Percentiles rank a stretch among this genome's conserved stretches.
phyloP scores from a whole-genome alignment of 495 filamentous ascomycete species.

The Aspergillus haitiensis region DNA sequence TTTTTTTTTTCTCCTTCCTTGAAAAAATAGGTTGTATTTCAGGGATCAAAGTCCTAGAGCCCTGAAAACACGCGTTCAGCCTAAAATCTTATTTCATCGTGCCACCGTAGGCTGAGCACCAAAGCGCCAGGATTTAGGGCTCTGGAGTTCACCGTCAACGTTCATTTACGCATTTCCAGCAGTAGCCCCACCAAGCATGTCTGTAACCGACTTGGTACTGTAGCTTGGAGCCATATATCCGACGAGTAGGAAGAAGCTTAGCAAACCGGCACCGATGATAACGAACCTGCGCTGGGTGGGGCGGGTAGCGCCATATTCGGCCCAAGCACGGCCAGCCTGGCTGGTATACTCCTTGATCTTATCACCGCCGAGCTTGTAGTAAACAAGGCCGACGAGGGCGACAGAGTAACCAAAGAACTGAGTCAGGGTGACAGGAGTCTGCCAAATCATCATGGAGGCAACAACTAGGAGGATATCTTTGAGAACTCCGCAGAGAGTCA shows the following conservation, averaged over 20 bases:
- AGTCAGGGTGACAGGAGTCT: conserved; percentile 73
- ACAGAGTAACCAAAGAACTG: conserved; percentile 96
- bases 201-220: conserved; percentile 40
- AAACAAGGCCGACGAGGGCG: conserved; percentile 84
- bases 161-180: conserved; percentile 38
- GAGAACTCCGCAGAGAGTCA: conserved; percentile 95
- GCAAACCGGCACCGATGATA: conserved; percentile 60
- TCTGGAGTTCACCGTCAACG: neutral
- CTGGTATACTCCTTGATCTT: conserved; percentile 75
- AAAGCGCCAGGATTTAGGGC: conserved; percentile 1
- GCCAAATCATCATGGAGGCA: conserved; percentile 88
- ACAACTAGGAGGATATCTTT: conserved; percentile 96
- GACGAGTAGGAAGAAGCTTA: conserved; percentile 69
- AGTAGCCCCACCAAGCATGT: conserved; percentile 44
- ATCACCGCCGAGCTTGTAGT: conserved; percentile 94
- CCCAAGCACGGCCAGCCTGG: conserved; percentile 71
- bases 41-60: conserved; percentile 10
- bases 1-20: too few relatives aligned
- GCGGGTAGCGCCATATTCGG: conserved; percentile 75
- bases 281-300: conserved; percentile 76
- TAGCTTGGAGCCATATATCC: conserved; percentile 56
- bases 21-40: too few relatives aligned
- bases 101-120: neutral
- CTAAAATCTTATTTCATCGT: neutral
- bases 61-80: neutral